Conservation (phyloP, 345 rosid genomes). For the Eucalyptus regnans region DNA sequence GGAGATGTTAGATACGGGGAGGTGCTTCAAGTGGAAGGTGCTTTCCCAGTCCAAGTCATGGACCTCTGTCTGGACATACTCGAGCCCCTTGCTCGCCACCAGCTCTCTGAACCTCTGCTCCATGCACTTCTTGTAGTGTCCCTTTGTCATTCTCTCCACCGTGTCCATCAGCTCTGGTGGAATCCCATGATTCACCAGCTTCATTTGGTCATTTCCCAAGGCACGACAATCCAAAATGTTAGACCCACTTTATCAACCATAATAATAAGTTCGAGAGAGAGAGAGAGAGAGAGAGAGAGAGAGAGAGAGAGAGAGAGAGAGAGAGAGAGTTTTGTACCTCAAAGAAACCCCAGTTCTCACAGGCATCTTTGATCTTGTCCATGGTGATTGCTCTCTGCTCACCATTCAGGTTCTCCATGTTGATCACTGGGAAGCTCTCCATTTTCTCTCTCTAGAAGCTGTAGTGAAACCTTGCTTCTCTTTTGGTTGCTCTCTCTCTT, state of each 20-base stretch:
- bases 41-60: conserved; percentile 89
- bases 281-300: neutral
- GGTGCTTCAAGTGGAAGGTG: conserved; percentile 68
- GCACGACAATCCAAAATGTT: neutral
- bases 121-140: conserved; percentile 77
- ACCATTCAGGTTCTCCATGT: conserved; percentile 52
- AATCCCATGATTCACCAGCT: conserved; percentile 81
- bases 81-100: conserved; percentile 54
- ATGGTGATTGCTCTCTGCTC: conserved; percentile 40
- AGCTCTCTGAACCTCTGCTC: conserved; percentile 75
- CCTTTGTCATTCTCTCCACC: conserved; percentile 64
- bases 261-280: too few relatives aligned
- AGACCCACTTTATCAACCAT: neutral
- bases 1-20: conserved; percentile 52
- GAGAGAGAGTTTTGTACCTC: conserved; percentile 35
- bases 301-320: neutral
- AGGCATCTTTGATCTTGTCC: conserved; percentile 85
- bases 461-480: neutral
- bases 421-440: conserved; percentile 65
- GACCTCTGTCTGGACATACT: conserved; percentile 46
- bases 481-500: neutral
- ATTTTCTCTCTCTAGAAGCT: conserved; percentile 4
- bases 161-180: conserved; percentile 54
- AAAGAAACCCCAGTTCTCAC: conserved; percentile 98
- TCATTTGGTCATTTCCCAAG: neutral